Evolutionary conservation across 345 rosid species (phyloP).

Genomic region (Gynandropsis gynandra): DNA sequence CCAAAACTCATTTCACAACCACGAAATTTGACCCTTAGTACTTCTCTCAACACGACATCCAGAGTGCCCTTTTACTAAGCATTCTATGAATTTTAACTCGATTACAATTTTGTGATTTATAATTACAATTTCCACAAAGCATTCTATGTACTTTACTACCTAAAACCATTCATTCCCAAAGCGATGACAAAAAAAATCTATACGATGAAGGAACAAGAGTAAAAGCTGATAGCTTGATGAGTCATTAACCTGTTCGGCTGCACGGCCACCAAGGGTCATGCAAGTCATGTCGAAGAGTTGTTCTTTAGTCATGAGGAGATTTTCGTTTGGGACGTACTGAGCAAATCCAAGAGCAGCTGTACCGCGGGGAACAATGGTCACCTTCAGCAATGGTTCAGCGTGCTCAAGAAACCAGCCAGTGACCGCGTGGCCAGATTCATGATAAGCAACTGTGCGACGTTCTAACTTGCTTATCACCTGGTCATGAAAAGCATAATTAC

Average conservation of each 20-base stretch:
- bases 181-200: no score
- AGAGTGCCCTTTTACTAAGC: no score
- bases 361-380: slow-evolving; percentile 95
- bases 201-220: no score
- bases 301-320: slow-evolving; percentile 92
- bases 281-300: slow-evolving; percentile 95
- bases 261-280: slow-evolving; percentile 97
- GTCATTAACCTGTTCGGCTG: slow-evolving; percentile 90
- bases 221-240: no score
- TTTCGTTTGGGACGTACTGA: slow-evolving; percentile 91
- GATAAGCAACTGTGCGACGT: slow-evolving; percentile 88
- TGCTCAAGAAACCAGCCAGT: slow-evolving; percentile 95
- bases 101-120: no score
- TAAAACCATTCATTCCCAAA: no score
- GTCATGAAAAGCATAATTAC: not conserved
- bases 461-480: slow-evolving; percentile 92
- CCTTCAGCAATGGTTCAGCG: slow-evolving; percentile 90
- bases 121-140: not conserved
- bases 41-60: no score
- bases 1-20: no score
- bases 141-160: no score
- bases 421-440: slow-evolving; percentile 96
- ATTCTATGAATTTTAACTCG: no score
- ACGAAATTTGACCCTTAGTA: no score
- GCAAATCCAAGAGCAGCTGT: slow-evolving; percentile 97